Base-by-base conservation (phyloP, 2,329 filamentous ascomycete genomes). In the Endocalyx cinctus region DNA sequence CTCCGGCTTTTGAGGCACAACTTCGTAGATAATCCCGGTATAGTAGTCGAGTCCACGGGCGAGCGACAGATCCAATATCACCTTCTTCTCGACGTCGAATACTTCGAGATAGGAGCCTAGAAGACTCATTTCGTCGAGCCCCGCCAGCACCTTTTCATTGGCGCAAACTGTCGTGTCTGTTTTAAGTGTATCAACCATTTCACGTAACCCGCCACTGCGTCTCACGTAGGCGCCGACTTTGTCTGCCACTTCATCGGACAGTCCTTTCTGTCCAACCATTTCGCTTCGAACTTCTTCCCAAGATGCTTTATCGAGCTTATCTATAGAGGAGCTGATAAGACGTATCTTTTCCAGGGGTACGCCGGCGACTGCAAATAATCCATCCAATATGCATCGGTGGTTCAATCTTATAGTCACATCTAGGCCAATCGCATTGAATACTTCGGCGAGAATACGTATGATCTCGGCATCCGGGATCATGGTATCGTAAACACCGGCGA, bases 381-480 rank as follows among this genome's bases (percentile, higher is more conserved):
- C 84, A 46, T 88, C 84, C 6, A 89, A 65, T 23, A 88, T 83
- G 58, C 86, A 84, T 42, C 84, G 72, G 72, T 88, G 83, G 59
- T 89, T 89, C 48, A 87, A 67, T 66, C 88, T 88, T 58, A 89
- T 84, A 29, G 69, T 70, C 26, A 74, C 78, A 28, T 72, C 66
- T 79, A 78, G 85, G 18, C 78, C 80, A 11, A 89, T 63, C 17
- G 70, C 71, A 43, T 86, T 74, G 52, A 89, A 86, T 15, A 87
- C 78, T 52, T 88, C 83, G 41, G 72, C 77, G 14, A 77, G 69
- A 42, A 87, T 83, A 35, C 77, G 69, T 43, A 88, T 59, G 35
- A 87, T 76, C 62, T 87, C 82, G 5, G 83, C 80, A 52, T 87
- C 84, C 27, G 83, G 79, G 18, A 87, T 67, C 83, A 87, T 87